A percentile compares a stretch with the other conserved stretches of the same genome.
These are phyloP conservation scores for Psilocybe sp. DNA, from an alignment of 768 basidiomycete genomes.

Conservation along the genomic window DNA sequence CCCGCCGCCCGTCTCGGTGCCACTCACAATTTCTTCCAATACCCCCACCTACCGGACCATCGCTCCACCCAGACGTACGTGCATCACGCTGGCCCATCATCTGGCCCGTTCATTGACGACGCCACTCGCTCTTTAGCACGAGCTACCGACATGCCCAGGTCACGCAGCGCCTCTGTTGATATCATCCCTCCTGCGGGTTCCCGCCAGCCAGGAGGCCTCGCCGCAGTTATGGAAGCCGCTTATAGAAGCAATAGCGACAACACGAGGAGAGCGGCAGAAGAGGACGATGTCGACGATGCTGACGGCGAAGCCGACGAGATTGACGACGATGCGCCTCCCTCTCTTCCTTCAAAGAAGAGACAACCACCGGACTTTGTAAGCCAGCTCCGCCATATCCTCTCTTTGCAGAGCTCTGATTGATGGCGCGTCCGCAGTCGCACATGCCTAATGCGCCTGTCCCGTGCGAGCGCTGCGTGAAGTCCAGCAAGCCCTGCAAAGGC, in stretches of 20 bases:
- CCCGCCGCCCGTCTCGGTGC: too few relatives aligned
- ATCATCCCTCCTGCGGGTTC: constrained; percentile 29
- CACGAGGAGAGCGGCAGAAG: constrained; percentile 18
- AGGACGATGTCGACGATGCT: constrained; percentile 18
- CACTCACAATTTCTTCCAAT: too few relatives aligned
- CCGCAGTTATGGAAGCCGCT: constrained; percentile 28
- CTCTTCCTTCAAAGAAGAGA: background rate
- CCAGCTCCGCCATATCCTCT: too few relatives aligned
- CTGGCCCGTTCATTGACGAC: constrained; percentile 7
- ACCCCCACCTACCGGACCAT: background rate
- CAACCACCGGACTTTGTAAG: too few relatives aligned
- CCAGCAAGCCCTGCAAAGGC: constrained; percentile 39
- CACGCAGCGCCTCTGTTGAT: constrained; percentile 32
- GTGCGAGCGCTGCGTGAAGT: constrained; percentile 44
- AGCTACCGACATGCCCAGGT: constrained; percentile 27
- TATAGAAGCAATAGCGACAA: constrained; percentile 21
- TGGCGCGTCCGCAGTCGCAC: constrained; percentile 15
- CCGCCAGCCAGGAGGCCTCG: constrained; percentile 26
- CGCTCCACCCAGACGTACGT: background rate
- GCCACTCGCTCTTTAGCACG: constrained; percentile 5
- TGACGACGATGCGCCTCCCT: constrained; percentile 24
- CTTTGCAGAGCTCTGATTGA: background rate
- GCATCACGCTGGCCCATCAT: constrained; percentile 3
- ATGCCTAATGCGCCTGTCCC: constrained; percentile 33
- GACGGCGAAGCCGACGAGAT: constrained; percentile 29